Percentiles rank a stretch among this genome's conserved stretches.
Conservation (phyloP, 2,329 filamentous ascomycete species). For the Raffaelea arxii region DNA sequence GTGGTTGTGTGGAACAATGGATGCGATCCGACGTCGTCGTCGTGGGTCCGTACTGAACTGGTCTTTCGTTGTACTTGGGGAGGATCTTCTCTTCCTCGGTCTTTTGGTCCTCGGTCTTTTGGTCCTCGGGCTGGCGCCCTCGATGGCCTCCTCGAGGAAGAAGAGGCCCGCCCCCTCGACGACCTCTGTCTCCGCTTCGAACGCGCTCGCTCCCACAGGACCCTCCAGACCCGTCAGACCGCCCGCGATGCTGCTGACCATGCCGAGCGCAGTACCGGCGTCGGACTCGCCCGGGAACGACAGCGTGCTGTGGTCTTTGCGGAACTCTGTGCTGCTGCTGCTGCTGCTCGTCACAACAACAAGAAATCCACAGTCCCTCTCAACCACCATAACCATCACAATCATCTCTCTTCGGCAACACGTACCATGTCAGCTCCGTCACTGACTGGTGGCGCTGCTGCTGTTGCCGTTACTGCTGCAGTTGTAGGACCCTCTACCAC, state of each 20-base stretch:
- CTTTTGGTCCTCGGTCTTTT: too few relatives aligned
- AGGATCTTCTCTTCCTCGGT: slow-evolving; percentile 33
- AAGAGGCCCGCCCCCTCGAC: slow-evolving; percentile 36
- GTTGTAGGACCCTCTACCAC: too few relatives aligned
- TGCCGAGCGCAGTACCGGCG: slow-evolving; percentile 27
- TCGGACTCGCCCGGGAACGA: slow-evolving; percentile 38
- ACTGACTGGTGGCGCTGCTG: too few relatives aligned
- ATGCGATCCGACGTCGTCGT: slow-evolving; percentile 16
- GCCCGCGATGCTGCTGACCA: slow-evolving; percentile 35
- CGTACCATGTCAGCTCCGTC: too few relatives aligned
- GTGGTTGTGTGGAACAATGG: slow-evolving; percentile 59
- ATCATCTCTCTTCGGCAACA: too few relatives aligned
- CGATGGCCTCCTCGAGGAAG: slow-evolving; percentile 26
- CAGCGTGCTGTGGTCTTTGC: slow-evolving; percentile 42
- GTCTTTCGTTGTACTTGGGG: slow-evolving; percentile 47
- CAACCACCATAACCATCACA: too few relatives aligned
- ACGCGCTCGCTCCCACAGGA: slow-evolving; percentile 29
- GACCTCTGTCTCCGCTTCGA: slow-evolving; percentile 35
- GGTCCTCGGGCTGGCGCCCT: slow-evolving; percentile 2
- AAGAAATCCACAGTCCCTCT: too few relatives aligned
- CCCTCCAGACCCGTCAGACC: too few relatives aligned
- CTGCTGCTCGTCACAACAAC: slow-evolving; percentile 13
- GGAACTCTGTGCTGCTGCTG: slow-evolving; percentile 35
- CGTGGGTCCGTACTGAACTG: slow-evolving; percentile 25
- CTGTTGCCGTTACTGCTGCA: too few relatives aligned